Evolutionary conservation across 2,329 filamentous ascomycete species (phyloP), one percentile per base, ranked within the genome.

Genomic region (Fusarium sp.): DNA sequence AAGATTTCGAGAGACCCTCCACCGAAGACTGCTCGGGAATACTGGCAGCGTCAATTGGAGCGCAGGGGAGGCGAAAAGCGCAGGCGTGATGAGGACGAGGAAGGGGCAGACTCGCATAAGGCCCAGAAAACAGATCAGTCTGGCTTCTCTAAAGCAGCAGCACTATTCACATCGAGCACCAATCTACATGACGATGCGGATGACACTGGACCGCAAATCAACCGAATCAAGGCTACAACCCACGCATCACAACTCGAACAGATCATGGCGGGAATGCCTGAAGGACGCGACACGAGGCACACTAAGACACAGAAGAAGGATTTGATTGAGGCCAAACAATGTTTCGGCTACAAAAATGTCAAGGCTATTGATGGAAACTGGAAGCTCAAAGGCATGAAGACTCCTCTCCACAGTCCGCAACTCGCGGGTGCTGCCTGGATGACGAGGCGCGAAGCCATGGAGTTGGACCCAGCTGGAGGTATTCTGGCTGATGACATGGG

Each of bases 401-500:
- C 49, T 3, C 2, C 58, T 0, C 70, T 90, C 2, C 81, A 81
- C 57, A 70, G 75, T 12, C 84, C 88, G 46, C 88, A 91, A 54
- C 66, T 89, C 0, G 77, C 85, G 0, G 86, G 83, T 0, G 80
- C 79, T 0, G 79, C 81, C 0, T 90, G 86, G 78, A 89, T 90
- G 87, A 70, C 85, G 0, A 70, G 76, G 6, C 80, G 84, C 5
- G 88, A 91, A 71, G 77, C 80, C 6, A 64, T 2, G 12, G 23
- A 0, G 37, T 76, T 0, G 57, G 5, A 74, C 31, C 86, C 82
- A 89, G 88, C 71, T 0, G 89, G 89, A 5, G 89, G 89, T 0
- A 80, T 91, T 3, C 69, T 91, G 0, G 86, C 85, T 0, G 88
- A 91, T 70, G 84, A 84, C 26, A 90, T 91, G 87, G 89, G 89